Evolutionary conservation across 1,284 basidiomycete genomes (phyloP), one percentile per base, ranked within the genome.

Genomic region (Sanghuangporus baumii): DNA sequence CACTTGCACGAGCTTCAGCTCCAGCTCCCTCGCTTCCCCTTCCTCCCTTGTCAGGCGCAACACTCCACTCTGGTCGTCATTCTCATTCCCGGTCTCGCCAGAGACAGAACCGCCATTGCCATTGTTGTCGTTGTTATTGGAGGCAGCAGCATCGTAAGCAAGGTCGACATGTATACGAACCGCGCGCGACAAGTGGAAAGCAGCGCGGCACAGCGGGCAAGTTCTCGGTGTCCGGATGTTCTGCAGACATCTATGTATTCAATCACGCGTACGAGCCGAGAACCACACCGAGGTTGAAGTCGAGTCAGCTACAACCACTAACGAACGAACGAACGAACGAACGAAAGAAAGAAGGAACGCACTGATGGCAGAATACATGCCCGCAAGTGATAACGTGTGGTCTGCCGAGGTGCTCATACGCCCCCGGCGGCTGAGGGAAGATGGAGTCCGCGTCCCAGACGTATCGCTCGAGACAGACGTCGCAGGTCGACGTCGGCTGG

Each of bases 381-480:
- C 79, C 79, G 52, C 79, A 81, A 23, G 74, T 46, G 65, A 81
- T 79, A 61, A 74, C 70, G 65, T 79, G 74, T 46, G 79, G 79
- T 50, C 48, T 64, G n/a, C 46, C 26, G n/a, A 52, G 31, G 51
- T 12, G 31, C 9, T 64, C 54, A 1, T 71, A 66, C 57, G 75
- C 74, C 36, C 61, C 48, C 26, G 26, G 26, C 26, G 26, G 26
- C 26, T 31, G 26, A 3, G 26, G 26, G 26, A 31, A 31, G 26
- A 31, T 5, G 26, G 26, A 31, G 26, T 31, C 26, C 34, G 62
- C 69, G 47, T 73, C 73, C 23, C 57, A 67, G 47, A 71, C 71
- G 66, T 81, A 81, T 58, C 69, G 69, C 57, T 81, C 79, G 61
- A 79, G 73, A 67, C 79, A 81, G 68, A 81, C 74, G 67, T 81